phyloP scores from a whole-genome alignment of 73 alveolate genomes.

The Tetrahymena elliotti region DNA sequence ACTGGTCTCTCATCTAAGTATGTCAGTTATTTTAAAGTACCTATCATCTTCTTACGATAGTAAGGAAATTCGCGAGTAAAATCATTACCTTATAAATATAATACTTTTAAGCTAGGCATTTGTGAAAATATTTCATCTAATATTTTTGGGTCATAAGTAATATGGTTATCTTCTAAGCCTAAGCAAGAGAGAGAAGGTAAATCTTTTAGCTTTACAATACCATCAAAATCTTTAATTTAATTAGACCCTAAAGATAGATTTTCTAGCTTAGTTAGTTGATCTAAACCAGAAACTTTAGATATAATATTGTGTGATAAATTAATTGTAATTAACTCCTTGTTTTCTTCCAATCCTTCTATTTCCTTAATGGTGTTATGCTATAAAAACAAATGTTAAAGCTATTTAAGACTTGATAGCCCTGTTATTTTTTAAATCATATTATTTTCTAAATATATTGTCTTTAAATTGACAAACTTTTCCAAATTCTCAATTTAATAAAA shows the following conservation, averaged over 20 bases:
- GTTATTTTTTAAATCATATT: slow-evolving; percentile 67
- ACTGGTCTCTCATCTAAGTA: slow-evolving; percentile 88
- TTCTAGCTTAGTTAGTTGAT: slow-evolving; percentile 43
- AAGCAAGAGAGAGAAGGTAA: slow-evolving; percentile 56
- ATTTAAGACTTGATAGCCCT: slow-evolving; percentile 28
- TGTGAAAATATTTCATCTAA: slow-evolving; percentile 55
- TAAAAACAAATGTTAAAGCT: slow-evolving; percentile 48
- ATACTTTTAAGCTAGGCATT: slow-evolving; percentile 52
- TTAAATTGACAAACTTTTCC: slow-evolving; percentile 64
- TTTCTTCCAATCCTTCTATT: slow-evolving; percentile 61
- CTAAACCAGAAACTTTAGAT: slow-evolving; percentile 53
- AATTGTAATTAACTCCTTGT: slow-evolving; percentile 56
- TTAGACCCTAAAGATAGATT: slow-evolving; percentile 76
- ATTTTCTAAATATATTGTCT: slow-evolving; percentile 77
- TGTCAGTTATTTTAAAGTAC: slow-evolving; percentile 50
- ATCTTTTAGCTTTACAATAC: slow-evolving; percentile 51
- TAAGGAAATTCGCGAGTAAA: slow-evolving; percentile 56
- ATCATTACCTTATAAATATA: slow-evolving; percentile 82
- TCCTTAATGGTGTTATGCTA: slow-evolving; percentile 53
- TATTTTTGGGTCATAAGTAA: slow-evolving; percentile 52
- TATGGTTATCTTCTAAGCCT: slow-evolving; percentile 64
- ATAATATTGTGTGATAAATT: slow-evolving; percentile 76
- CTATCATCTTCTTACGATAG: slow-evolving; percentile 70
- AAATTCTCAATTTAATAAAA: slow-evolving; percentile 69
- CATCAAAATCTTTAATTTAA: slow-evolving; percentile 42